Evolutionary conservation across 768 basidiomycete genomes (phyloP).

Genomic region (Suillus tomentosus): DNA sequence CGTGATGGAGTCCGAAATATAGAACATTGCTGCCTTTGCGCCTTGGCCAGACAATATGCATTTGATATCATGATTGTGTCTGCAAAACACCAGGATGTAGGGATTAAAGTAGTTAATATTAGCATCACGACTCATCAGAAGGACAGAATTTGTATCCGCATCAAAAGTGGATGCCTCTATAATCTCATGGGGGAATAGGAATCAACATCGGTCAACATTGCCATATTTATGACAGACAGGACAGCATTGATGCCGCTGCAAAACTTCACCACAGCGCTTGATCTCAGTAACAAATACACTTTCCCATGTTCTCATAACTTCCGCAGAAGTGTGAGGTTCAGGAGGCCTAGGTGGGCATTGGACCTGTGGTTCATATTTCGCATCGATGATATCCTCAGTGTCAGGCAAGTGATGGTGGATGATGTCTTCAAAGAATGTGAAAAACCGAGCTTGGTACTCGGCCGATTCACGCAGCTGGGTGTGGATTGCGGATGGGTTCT

Average conservation of each 20-base stretch:
- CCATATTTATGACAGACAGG: constrained; percentile 36
- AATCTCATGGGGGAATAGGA: constrained; percentile 38
- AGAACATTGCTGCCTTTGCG: no score
- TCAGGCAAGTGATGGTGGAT: constrained; percentile 34
- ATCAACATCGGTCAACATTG: constrained; percentile 27
- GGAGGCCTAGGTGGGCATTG: no score
- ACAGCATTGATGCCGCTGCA: constrained; percentile 23
- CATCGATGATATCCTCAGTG: constrained; percentile 26
- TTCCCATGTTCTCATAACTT: no score
- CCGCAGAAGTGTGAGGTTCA: no score
- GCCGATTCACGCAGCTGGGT: no score
- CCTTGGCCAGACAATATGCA: no score
- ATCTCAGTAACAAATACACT: no score
- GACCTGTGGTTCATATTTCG: no score
- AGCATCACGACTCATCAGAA: constrained; percentile 21
- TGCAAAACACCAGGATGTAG: neutral
- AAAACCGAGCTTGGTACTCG: no score
- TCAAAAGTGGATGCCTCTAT: constrained; percentile 32
- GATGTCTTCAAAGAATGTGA: constrained; percentile 35
- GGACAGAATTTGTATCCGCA: constrained; percentile 32
- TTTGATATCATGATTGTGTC: no score
- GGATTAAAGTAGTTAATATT: neutral
- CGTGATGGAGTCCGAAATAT: no score
- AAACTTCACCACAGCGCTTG: constrained; percentile 23
- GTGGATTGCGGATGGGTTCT: no score